Conservation (phyloP, 495 filamentous ascomycete species). For the Trichoderma reesei region DNA sequence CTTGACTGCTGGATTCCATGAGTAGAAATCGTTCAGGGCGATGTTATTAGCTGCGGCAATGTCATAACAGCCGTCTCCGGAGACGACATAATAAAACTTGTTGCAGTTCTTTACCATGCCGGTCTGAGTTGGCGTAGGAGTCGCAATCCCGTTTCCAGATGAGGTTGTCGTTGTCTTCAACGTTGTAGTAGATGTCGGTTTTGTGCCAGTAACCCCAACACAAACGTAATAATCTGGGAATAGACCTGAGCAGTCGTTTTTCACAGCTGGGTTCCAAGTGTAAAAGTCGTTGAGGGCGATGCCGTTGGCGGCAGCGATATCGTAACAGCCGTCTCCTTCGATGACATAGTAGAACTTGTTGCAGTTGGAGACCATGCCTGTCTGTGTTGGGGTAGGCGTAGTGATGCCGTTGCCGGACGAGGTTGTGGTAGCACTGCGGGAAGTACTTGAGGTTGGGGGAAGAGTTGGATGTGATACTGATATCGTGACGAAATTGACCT, state of each 20-base stretch:
- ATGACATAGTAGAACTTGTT: conserved; percentile 15
- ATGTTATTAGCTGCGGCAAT: background rate
- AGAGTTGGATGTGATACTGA: background rate
- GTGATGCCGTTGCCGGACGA: background rate
- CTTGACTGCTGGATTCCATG: background rate
- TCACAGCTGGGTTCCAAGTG: conserved; percentile 31
- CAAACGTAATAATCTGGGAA: conserved; percentile 17
- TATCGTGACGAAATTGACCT: conserved; percentile 1
- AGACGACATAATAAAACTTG: conserved; percentile 15
- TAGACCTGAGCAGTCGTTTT: conserved; percentile 8
- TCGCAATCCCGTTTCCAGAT: background rate
- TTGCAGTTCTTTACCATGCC: conserved; percentile 17
- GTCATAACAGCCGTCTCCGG: conserved; percentile 10
- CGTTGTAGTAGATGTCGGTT: background rate
- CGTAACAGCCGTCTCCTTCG: conserved; percentile 15
- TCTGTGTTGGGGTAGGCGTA: conserved; percentile 17
- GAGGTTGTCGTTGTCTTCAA: conserved; percentile 9
- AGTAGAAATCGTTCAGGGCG: background rate
- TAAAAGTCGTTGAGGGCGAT: conserved; percentile 26
- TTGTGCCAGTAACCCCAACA: conserved; percentile 14
- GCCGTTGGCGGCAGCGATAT: conserved; percentile 15
- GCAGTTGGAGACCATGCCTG: conserved; percentile 15
- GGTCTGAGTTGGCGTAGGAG: conserved; percentile 16
- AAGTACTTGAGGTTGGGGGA: background rate
- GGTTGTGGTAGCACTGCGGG: background rate